Evolutionary conservation across 257 asterid genomes (phyloP).

Genomic region (Lithospermum erythrorhizon): DNA sequence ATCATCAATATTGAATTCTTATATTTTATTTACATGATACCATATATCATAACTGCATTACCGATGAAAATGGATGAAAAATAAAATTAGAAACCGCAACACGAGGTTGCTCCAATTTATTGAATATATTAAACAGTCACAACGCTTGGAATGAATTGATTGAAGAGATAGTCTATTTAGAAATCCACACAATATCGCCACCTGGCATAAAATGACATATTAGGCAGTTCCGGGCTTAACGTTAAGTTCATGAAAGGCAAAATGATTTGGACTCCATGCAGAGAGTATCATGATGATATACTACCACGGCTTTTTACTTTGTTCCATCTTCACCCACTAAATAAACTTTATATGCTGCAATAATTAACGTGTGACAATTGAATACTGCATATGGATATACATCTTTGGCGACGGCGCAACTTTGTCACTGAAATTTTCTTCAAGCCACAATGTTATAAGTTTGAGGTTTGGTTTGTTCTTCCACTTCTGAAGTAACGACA

Average conservation of each 20-base stretch:
- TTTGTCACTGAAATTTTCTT: background rate
- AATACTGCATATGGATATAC: background rate
- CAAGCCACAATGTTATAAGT: background rate
- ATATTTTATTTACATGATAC: no score
- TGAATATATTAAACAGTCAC: no score
- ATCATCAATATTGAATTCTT: no score
- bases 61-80: no score
- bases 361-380: background rate
- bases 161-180: conserved; percentile 8
- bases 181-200: conserved; percentile 75
- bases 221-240: conserved; percentile 78
- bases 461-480: background rate
- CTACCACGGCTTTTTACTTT: conserved; percentile 50
- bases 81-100: no score
- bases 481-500: background rate
- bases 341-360: conserved; percentile 31
- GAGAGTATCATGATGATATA: conserved; percentile 75
- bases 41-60: no score
- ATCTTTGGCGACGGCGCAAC: background rate
- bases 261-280: conserved; percentile 74
- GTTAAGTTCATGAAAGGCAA: conserved; percentile 81
- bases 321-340: conserved; percentile 48
- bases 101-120: no score
- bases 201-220: conserved; percentile 87
- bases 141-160: no score